phyloP scores from a whole-genome alignment of 495 filamentous ascomycete genomes.

The Penicillium silybi region DNA sequence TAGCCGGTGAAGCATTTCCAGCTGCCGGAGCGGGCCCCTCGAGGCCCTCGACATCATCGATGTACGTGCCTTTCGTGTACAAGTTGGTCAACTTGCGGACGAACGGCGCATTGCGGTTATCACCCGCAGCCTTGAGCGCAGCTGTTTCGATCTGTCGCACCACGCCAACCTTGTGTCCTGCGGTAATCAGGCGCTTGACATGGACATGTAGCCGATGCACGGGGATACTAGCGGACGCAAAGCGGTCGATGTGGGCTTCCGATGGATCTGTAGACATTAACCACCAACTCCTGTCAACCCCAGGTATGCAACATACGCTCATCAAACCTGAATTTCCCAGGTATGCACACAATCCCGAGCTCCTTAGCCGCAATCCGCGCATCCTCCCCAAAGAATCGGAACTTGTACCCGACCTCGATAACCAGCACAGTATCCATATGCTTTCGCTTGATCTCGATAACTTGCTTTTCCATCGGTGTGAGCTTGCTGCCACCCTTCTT shows the following conservation, averaged over 20 bases:
- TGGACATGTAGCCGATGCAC: constrained; percentile 91
- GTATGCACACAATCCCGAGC: constrained; percentile 93
- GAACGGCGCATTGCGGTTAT: constrained; percentile 92
- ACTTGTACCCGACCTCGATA: constrained; percentile 97
- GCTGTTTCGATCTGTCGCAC: constrained; percentile 97
- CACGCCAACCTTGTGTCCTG: constrained; percentile 93
- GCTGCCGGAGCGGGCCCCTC: constrained; percentile 47
- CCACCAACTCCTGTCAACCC: constrained; percentile 12
- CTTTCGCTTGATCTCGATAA: constrained; percentile 88
- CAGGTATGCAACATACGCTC: constrained; percentile 53
- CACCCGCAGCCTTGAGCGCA: constrained; percentile 92
- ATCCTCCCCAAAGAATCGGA: constrained; percentile 97
- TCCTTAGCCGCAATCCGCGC: constrained; percentile 86
- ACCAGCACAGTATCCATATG: constrained; percentile 86
- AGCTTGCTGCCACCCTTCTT: constrained; percentile 73
- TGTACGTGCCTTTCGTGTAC: constrained; percentile 97
- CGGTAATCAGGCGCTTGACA: constrained; percentile 86
- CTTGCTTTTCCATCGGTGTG: constrained; percentile 91
- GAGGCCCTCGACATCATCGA: constrained; percentile 87
- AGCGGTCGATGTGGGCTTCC: constrained; percentile 87
- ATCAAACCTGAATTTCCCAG: constrained; percentile 90
- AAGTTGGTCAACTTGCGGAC: constrained; percentile 90
- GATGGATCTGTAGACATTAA: constrained; percentile 56
- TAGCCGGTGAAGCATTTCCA: constrained; percentile 61
- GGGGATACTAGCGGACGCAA: constrained; percentile 94